Conservation (phyloP, 768 basidiomycete genomes). For the Ramaria sp. region DNA sequence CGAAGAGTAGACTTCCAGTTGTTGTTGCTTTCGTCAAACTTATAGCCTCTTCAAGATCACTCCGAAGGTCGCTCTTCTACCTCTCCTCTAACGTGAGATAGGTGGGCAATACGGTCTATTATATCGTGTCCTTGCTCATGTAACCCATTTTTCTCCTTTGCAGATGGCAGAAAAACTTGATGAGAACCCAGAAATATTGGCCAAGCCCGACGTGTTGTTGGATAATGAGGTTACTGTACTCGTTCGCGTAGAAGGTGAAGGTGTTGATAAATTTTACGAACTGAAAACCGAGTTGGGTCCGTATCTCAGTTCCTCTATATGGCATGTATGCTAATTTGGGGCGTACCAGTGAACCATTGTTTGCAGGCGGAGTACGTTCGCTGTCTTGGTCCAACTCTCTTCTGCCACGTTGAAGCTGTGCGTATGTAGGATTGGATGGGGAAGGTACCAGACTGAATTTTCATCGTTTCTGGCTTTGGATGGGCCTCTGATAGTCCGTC, state of each 20-base stretch:
- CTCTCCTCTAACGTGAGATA: neutral
- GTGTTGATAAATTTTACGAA: constrained; percentile 22
- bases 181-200: neutral
- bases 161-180: neutral
- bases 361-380: constrained; percentile 28
- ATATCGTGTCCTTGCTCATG: too few species aligned
- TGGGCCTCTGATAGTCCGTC: constrained; percentile 39
- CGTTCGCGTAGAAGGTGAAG: constrained; percentile 12
- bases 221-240: neutral
- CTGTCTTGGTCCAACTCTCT: neutral
- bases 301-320: constrained; percentile 2
- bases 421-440: constrained; percentile 33
- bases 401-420: neutral
- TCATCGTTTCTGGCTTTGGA: constrained; percentile 34
- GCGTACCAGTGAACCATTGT: constrained; percentile 30
- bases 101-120: too few species aligned
- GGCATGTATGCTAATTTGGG: neutral
- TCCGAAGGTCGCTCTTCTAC: neutral
- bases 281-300: constrained; percentile 24
- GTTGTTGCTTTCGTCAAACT: too few species aligned
- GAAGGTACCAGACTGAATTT: constrained; percentile 39
- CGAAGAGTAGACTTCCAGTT: too few species aligned
- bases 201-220: neutral
- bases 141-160: neutral
- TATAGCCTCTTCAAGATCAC: too few species aligned